A percentile compares a stretch with the other conserved stretches of the same genome.
These are phyloP conservation scores for Tolypocladium endophyticum DNA, from an alignment of 2,329 filamentous ascomycete species.

Conservation along the genomic window DNA sequence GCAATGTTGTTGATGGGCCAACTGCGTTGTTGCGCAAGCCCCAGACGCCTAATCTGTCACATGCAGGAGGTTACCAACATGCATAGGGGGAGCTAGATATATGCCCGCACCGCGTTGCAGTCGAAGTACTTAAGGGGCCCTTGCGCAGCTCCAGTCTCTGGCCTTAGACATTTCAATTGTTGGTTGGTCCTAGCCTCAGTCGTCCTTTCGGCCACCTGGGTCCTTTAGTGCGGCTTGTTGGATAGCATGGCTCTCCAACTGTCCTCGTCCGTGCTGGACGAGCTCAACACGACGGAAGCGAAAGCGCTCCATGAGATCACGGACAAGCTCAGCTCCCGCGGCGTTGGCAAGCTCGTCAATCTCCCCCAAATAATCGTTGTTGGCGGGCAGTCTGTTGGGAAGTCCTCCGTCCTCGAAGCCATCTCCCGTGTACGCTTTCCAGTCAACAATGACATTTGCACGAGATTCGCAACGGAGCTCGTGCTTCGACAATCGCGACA, in stretches of 20 bases:
- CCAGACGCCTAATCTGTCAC: neutral
- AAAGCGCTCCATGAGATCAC: slow-evolving; percentile 41
- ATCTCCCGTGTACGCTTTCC: slow-evolving; percentile 52
- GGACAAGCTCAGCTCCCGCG: slow-evolving; percentile 38
- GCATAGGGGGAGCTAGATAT: too few species aligned
- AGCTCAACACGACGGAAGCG: slow-evolving; percentile 31
- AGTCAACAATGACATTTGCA: slow-evolving; percentile 43
- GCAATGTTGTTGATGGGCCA: neutral
- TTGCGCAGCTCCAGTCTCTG: neutral
- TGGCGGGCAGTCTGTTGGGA: slow-evolving; percentile 50
- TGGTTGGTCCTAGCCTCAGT: neutral
- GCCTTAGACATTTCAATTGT: neutral
- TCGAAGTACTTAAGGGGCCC: neutral
- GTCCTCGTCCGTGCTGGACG: slow-evolving; percentile 2
- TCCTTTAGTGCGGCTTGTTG: neutral
- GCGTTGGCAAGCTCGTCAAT: slow-evolving; percentile 34
- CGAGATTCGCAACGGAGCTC: slow-evolving; percentile 51
- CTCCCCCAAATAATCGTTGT: slow-evolving; percentile 47
- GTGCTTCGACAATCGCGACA: slow-evolving; percentile 32
- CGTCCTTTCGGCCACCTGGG: neutral
- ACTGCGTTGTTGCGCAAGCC: neutral
- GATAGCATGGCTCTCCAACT: neutral
- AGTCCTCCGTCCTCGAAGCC: slow-evolving; percentile 55
- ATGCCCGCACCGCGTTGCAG: too few species aligned
- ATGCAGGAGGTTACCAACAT: neutral